Percentiles rank a stretch among this genome's conserved stretches.
These are phyloP conservation scores for Sordariomycetes sp. DNA, from an alignment of 2,329 filamentous ascomycete genomes.

Conservation along the genomic window DNA sequence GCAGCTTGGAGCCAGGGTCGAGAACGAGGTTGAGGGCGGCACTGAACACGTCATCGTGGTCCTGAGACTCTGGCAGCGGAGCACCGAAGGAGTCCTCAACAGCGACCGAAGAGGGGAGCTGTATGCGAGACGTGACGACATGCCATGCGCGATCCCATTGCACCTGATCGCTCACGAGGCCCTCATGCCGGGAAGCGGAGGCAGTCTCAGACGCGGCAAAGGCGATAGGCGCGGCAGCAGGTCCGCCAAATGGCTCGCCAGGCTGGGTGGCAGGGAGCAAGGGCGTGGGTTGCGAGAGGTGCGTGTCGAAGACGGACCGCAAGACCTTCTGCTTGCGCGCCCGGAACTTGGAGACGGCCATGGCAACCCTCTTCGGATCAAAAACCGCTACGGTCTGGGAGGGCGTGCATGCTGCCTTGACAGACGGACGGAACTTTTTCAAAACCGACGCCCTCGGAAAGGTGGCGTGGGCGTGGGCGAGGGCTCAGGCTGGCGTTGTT, in stretches of 20 bases:
- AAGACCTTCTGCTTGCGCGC: slow-evolving; percentile 40
- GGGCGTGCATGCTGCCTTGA: neutral
- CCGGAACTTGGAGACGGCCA: slow-evolving; percentile 34
- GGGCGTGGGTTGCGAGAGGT: slow-evolving; percentile 40
- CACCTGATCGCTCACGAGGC: slow-evolving; percentile 35
- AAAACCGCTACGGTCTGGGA: neutral
- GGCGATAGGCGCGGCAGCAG: slow-evolving; percentile 12
- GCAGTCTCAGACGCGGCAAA: slow-evolving; percentile 10
- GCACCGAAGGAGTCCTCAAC: slow-evolving; percentile 45
- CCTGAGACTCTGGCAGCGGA: slow-evolving; percentile 30
- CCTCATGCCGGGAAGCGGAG: slow-evolving; percentile 4
- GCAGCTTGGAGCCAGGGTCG: slow-evolving; percentile 33
- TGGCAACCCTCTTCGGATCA: slow-evolving; percentile 8
- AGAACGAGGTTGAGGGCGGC: slow-evolving; percentile 45
- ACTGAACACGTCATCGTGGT: slow-evolving; percentile 34
- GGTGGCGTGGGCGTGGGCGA: no score
- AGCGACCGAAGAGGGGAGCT: slow-evolving; percentile 45
- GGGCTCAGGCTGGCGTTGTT: no score
- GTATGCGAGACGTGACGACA: slow-evolving; percentile 46
- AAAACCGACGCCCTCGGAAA: no score
- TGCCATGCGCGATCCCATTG: slow-evolving; percentile 56
- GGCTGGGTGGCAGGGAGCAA: slow-evolving; percentile 26
- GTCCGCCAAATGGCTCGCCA: slow-evolving; percentile 37
- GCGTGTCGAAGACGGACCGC: slow-evolving; percentile 45
- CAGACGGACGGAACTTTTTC: no score